These are phyloP conservation scores for Acanthamoeba divionensis DNA, from an alignment of 208 protist genomes.

Conservation along the genomic window DNA sequence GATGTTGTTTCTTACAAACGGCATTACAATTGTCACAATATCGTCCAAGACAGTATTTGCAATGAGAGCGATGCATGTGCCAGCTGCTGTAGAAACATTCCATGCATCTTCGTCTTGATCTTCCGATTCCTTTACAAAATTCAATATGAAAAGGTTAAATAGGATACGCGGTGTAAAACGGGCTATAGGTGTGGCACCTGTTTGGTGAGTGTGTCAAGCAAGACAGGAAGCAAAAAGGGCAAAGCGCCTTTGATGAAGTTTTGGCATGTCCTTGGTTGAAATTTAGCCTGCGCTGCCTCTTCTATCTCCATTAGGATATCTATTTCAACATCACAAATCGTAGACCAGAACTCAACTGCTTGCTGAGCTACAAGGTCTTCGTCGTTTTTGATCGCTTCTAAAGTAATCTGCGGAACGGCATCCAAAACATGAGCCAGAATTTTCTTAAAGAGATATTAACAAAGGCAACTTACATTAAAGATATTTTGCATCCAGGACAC, in stretches of 20 bases:
- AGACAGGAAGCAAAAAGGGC: constrained; percentile 85
- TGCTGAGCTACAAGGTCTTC: constrained; percentile 89
- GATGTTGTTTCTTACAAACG: constrained; percentile 92
- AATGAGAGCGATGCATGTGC: constrained; percentile 88
- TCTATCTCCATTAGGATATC: constrained; percentile 80
- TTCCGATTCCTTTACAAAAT: constrained; percentile 83
- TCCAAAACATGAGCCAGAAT: constrained; percentile 62
- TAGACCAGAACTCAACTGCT: constrained; percentile 96
- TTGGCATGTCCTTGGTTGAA: constrained; percentile 47
- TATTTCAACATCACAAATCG: constrained; percentile 92
- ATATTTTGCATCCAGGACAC: constrained; percentile 87
- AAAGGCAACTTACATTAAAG: constrained; percentile 65
- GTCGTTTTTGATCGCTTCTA: constrained; percentile 87
- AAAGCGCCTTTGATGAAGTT: constrained; percentile 87
- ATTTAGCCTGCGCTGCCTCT: constrained; percentile 34
- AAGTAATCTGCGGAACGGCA: constrained; percentile 83
- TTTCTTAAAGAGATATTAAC: background rate
- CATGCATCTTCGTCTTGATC: constrained; percentile 90
- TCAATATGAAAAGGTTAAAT: too few relatives aligned
- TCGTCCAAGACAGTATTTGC: constrained; percentile 79
- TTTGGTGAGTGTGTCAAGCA: constrained; percentile 84
- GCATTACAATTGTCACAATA: constrained; percentile 86
- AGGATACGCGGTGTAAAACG: too few relatives aligned
- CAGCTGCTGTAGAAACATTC: constrained; percentile 91
- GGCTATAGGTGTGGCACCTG: too few relatives aligned